Base-by-base conservation (phyloP, 2,329 filamentous ascomycete genomes). In the Parasarocladium wereldwijsianum region DNA sequence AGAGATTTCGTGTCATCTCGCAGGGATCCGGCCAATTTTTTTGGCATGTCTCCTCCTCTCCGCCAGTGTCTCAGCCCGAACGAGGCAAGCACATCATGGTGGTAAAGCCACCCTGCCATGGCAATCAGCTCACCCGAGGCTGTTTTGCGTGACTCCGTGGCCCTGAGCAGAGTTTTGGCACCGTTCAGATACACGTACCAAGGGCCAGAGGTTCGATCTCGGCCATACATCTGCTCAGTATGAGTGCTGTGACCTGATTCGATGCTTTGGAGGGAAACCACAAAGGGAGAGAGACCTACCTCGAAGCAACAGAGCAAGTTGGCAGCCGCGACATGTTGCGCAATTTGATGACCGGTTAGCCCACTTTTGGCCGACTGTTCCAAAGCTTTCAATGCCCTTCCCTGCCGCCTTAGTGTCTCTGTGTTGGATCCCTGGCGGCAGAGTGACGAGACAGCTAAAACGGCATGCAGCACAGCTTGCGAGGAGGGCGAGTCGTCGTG, bases 291-390 rank as follows among this genome's bases (percentile, higher is more conserved):
- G 8, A n/a, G 7, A 23, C 31, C 11, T 17, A 29, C 32, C 26
- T 33, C 32, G 9, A 33, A 29, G 15, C 15, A 33, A 14, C 32
- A 33, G 7, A 33, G 25, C 13, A 33, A 15, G n/a, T 24, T 26
- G 8, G 16, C 20, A 12, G 32, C 32, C 7, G 32, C 32, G 11
- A 33, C 20, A n/a, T 33, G 32, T 21, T 33, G 32, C 11, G 16
- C 15, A 24, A 28, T 14, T 20, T 25, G 10, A 12, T n/a, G 9
- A 26, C 32, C 32, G 3, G 19, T 19, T 25, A 33, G 23, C 1
- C 21, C 32, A 8, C n/a, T 11, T 7, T 24, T 23, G 9, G 25
- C 26, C 10, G 32, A 33, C 10, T 17, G 10, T 15, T 33, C 12
- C 20, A 33, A 19, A n/a, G 32, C 32, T 12, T 13, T 25, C 16